Evolutionary conservation across 441 rosid genomes (phyloP), one percentile per base, ranked within the genome.

Genomic region (Brassica balearica): DNA sequence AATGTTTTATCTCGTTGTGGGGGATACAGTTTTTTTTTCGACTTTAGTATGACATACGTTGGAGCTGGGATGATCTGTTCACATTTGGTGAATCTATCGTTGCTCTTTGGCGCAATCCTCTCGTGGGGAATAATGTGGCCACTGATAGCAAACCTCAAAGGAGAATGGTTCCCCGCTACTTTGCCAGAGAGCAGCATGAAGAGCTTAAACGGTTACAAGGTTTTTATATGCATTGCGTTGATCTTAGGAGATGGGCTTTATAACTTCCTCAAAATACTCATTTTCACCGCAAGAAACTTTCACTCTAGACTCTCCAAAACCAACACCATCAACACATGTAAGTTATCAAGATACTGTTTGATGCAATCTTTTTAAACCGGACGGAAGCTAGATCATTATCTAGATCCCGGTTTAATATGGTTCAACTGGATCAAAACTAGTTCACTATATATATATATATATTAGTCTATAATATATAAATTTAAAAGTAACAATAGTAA

Each of bases 121-220:
- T 95, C 99, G 0, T 93, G 94, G 94, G 99, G 97, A 73, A 69
- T 95, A 3, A 93, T 90, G 98, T 95, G 99, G 99, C 97, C 99
- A 9, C 80, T 91, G 2, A 91, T 95, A 32, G 72, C 80, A 0
- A 78, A 73, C 38, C 93, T 79, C 71, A 86, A 90, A 87, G 99
- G 99, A 3, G 81, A 88, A 27, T 95, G 99, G 98, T 95, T 81
- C 69, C 86, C 92, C 14, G 76, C 78, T 36, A 73, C 81, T 32
- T 46, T 85, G 75, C 74, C 83, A 5, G 74, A 86, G 73, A 89
- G 87, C 83, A 91, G 97, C 80, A 91, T 95, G 96, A 87, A 88
- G 87, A 87, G 99, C 76, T 83, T 93, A 75, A 87, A 83, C 79
- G 97, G 99, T 66, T 95, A 91, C 82, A 95, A 95, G 92, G 99